Evolutionary conservation across 257 asterid species (phyloP).

Genomic region (Gentiana dahurica): DNA sequence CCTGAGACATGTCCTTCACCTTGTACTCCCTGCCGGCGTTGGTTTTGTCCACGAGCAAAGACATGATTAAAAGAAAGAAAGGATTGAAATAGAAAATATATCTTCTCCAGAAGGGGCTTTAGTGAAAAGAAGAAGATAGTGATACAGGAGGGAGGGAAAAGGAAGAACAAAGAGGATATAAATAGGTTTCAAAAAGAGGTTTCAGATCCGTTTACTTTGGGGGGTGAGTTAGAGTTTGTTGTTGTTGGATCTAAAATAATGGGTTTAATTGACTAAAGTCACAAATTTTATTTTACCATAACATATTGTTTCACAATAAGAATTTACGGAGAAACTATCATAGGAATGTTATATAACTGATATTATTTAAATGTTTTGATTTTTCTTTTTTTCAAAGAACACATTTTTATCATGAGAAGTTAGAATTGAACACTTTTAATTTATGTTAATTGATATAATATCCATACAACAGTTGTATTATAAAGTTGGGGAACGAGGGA

Average conservation of each 20-base stretch:
- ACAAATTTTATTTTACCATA: too few species aligned
- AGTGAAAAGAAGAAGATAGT: constrained; percentile 10
- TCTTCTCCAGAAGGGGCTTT: constrained; percentile 2
- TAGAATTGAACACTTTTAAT: too few species aligned
- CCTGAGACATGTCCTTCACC: constrained; percentile 91
- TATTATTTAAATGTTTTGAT: too few species aligned
- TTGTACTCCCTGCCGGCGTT: constrained; percentile 75
- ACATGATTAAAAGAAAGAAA: constrained; percentile 27
- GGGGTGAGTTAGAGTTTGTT: constrained; percentile 14
- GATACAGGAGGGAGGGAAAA: background rate
- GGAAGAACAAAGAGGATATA: constrained; percentile 10
- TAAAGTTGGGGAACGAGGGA: too few species aligned
- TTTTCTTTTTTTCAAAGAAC: too few species aligned
- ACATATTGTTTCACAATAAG: too few species aligned
- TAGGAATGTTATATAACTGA: too few species aligned
- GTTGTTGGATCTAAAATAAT: constrained; percentile 13
- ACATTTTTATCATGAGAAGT: too few species aligned
- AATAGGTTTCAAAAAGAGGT: constrained; percentile 12
- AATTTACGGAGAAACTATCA: too few species aligned
- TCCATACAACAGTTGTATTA: too few species aligned
- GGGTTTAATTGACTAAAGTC: too few species aligned
- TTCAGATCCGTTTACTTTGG: constrained; percentile 10
- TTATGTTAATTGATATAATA: too few species aligned
- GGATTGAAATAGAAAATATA: constrained; percentile 1
- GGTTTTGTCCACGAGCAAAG: constrained; percentile 66